Conservation (phyloP, 2,329 filamentous ascomycete genomes). For the Alternaria arborescens region DNA sequence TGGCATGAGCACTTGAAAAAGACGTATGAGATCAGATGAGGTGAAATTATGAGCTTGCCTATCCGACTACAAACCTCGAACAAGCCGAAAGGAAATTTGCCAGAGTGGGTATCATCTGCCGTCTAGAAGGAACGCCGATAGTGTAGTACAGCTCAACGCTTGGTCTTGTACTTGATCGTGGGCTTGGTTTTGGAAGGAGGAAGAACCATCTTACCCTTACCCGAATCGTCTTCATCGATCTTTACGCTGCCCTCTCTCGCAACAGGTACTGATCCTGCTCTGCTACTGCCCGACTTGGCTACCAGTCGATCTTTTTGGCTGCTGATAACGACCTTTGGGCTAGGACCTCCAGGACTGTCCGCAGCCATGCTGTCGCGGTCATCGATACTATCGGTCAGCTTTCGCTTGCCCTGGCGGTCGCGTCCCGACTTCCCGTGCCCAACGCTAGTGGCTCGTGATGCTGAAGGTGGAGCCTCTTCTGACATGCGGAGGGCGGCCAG, state of each 20-base stretch:
- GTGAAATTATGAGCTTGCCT: slow-evolving; percentile 27
- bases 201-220: slow-evolving; percentile 55
- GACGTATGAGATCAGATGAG: slow-evolving; percentile 22
- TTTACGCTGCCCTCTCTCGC: slow-evolving; percentile 61
- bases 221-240: slow-evolving; percentile 54
- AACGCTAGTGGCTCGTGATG: slow-evolving; percentile 49
- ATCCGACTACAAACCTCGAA: slow-evolving; percentile 32
- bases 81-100: slow-evolving; percentile 23
- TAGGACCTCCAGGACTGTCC: slow-evolving; percentile 48
- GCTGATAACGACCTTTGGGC: slow-evolving; percentile 45
- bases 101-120: slow-evolving; percentile 31
- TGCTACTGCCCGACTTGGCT: slow-evolving; percentile 52
- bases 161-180: slow-evolving; percentile 22
- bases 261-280: slow-evolving; percentile 56
- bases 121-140: slow-evolving; percentile 22
- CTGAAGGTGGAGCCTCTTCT: slow-evolving; percentile 50
- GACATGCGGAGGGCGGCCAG: slow-evolving; percentile 58
- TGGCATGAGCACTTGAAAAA: slow-evolving; percentile 16
- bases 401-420: slow-evolving; percentile 50
- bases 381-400: slow-evolving; percentile 48
- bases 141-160: slow-evolving; percentile 23
- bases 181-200: slow-evolving; percentile 34
- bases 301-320: slow-evolving; percentile 47
- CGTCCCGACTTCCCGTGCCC: slow-evolving; percentile 45
- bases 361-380: slow-evolving; percentile 51